Percentiles rank a stretch among this genome's conserved stretches.
Conservation (phyloP, 306 rosid species). For the Prunus mongolica region DNA sequence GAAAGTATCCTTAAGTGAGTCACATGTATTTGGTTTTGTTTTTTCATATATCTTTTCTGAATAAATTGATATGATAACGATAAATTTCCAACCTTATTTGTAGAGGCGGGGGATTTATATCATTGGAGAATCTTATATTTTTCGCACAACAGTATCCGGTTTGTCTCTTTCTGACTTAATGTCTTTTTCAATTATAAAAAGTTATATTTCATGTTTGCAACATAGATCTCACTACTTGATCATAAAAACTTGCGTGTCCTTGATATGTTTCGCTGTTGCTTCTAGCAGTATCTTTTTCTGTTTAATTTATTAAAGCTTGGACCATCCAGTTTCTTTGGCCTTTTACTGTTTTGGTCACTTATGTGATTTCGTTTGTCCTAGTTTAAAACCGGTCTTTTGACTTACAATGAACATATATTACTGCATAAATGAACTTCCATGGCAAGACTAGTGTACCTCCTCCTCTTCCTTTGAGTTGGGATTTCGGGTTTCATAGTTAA, state of each 20-base stretch:
- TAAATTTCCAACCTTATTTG: conserved; percentile 26
- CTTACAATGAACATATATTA: background rate
- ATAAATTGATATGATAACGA: background rate
- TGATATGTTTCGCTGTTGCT: background rate
- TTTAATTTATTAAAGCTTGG: background rate
- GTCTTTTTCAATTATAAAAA: background rate
- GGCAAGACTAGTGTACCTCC: background rate
- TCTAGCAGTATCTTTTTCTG: background rate
- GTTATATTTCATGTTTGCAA: background rate
- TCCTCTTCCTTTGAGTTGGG: background rate
- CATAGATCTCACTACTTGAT: background rate
- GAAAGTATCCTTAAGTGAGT: background rate
- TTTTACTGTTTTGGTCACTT: background rate
- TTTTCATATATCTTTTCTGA: background rate
- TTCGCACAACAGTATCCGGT: conserved; percentile 81
- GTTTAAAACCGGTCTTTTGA: background rate
- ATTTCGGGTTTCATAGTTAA: background rate
- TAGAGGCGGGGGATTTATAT: conserved; percentile 98
- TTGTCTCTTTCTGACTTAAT: conserved; percentile 31
- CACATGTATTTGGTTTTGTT: conserved; percentile 6
- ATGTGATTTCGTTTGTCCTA: background rate
- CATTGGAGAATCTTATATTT: conserved; percentile 90
- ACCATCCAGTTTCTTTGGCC: background rate
- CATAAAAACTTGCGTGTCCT: background rate
- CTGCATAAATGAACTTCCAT: background rate